phyloP scores from a whole-genome alignment of 106 monocot species.

The Iris macrosiphon region DNA sequence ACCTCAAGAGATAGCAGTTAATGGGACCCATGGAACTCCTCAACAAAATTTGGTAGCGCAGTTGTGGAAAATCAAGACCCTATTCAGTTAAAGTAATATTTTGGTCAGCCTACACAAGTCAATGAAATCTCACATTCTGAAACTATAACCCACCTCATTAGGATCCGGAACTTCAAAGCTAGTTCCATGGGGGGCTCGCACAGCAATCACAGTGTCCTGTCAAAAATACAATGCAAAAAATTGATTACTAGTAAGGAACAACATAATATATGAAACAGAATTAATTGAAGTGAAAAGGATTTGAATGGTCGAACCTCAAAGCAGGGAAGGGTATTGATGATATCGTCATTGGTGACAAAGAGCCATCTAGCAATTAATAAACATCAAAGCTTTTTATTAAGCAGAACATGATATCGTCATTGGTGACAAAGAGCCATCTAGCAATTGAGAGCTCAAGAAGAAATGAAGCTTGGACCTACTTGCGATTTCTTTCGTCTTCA shows the following conservation, averaged over 20 bases:
- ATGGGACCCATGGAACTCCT: constrained; percentile 28
- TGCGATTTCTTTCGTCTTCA: constrained; percentile 16
- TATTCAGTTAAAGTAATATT: neutral
- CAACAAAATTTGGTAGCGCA: constrained; percentile 11
- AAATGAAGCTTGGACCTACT: constrained; percentile 4
- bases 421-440: neutral
- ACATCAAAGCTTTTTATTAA: neutral
- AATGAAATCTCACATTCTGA: too few species aligned
- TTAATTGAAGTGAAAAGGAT: too few species aligned
- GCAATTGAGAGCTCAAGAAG: neutral
- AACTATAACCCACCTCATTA: constrained; percentile 12
- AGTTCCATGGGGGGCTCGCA: constrained; percentile 25
- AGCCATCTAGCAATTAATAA: constrained; percentile 11
- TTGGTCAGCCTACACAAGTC: neutral
- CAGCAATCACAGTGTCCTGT: constrained; percentile 22
- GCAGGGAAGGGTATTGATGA: constrained; percentile 18
- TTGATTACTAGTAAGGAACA: too few species aligned
- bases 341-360: constrained; percentile 19
- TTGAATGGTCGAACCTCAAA: constrained; percentile 18
- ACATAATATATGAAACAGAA: too few species aligned
- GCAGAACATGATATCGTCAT: too few species aligned
- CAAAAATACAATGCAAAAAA: neutral
- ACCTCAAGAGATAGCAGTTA: constrained; percentile 22
- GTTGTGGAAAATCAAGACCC: constrained; percentile 16
- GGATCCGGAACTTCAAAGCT: constrained; percentile 28